Evolutionary conservation across 768 basidiomycete species (phyloP), one percentile per base, ranked within the genome.

Genomic region (Mrakia gelida): DNA sequence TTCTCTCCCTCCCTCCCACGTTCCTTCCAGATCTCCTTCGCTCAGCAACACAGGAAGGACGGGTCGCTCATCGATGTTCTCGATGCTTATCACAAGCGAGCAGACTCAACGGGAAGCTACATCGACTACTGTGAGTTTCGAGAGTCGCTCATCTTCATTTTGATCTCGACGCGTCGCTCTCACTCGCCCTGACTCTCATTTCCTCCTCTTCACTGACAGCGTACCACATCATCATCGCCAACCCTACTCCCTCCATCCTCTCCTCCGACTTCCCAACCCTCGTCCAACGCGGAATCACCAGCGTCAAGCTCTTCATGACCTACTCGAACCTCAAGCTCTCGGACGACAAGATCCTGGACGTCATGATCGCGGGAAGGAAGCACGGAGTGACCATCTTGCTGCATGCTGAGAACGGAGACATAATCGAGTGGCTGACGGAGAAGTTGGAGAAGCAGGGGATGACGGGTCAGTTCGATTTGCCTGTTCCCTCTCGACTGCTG

Each of bases 241-340:
- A 85, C 72, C 84, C 85, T 9, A 82, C 76, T 26, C 72, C 72
- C 10, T 78, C 82, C 68, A 82, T 83, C 65, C 82, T 86, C 79
- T 79, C 83, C 32, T 80, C 77, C 38, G 85, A 86, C 80, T 78
- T 86, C 23, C 83, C 85, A 3, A 77, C 80, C 71, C 81, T 86
- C 79, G 81, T 86, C 75, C 81, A 82, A 45, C 81, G 82, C 62
- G 85, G 85, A 5, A 83, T 86, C 72, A 83, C 84, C 15, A 81
- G 80, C 71, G 80, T 85, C 73, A 85, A 86, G 80, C 76, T 84
- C 52, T 86, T 84, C 74, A 84, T 84, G 83, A 86, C 85, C 9
- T 86, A 86, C 75, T 81, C 83, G 16, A 80, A 83, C 32, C 76
- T 85, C 73, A 83, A 82, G 77, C 81, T 86, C 28, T 80, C 82